Conservation (phyloP, 108 stramenopile species). For the Cylindrotheca fusiformis region DNA sequence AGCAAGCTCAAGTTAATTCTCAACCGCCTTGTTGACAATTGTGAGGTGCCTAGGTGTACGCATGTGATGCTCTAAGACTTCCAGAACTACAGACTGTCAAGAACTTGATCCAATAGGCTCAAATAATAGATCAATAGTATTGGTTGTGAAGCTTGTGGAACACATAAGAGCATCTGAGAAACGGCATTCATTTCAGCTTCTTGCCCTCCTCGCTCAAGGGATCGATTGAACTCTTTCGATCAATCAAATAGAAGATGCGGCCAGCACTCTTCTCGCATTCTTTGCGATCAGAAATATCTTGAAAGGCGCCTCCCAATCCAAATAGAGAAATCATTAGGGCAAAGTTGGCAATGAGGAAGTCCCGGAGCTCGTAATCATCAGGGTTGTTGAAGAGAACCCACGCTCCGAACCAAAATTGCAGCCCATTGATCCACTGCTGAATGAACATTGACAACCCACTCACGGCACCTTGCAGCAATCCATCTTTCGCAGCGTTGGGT, state of each 20-base stretch:
- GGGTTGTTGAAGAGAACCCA: conserved; percentile 37
- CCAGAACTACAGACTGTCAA: no score
- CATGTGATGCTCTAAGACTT: no score
- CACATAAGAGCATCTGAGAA: no score
- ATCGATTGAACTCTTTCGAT: conserved; percentile 48
- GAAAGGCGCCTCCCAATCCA: conserved; percentile 44
- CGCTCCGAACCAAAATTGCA: conserved; percentile 64
- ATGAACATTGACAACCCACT: not conserved
- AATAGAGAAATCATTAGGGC: conserved; percentile 53
- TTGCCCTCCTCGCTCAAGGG: conserved; percentile 46
- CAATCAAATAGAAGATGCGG: conserved; percentile 54
- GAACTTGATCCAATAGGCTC: no score
- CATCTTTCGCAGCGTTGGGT: not conserved
- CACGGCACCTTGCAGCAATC: conserved; percentile 1
- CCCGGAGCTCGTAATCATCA: conserved; percentile 37
- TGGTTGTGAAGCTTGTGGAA: no score
- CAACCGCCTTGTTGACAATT: no score
- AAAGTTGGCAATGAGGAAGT: conserved; percentile 60
- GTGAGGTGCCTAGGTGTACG: no score
- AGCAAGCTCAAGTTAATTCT: no score
- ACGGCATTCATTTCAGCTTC: conserved; percentile 27
- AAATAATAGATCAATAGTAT: no score
- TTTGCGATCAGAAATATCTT: conserved; percentile 42
- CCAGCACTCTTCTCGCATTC: conserved; percentile 41
- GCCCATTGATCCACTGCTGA: no score